A percentile compares a stretch with the other conserved stretches of the same genome.
Conservation (phyloP, 2,329 filamentous ascomycete genomes). For the Alternaria arbusti region DNA sequence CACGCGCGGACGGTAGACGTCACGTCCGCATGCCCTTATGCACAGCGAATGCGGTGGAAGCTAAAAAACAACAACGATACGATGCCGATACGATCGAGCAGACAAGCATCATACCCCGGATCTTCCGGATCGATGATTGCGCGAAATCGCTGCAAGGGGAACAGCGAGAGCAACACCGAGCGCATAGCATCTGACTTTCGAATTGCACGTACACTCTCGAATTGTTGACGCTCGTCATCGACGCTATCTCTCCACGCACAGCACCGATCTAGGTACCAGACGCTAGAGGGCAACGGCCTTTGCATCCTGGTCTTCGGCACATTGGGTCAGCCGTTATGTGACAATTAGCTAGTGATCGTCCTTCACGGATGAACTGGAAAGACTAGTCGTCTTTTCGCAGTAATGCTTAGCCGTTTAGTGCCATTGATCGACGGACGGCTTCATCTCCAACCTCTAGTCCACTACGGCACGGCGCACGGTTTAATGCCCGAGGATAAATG, state of each 20-base stretch:
- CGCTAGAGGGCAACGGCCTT: background rate
- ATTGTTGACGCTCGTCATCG: background rate
- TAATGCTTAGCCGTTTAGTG: background rate
- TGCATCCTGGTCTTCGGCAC: background rate
- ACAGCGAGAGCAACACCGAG: background rate
- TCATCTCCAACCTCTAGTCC: background rate
- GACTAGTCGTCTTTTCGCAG: background rate
- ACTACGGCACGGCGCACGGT: background rate
- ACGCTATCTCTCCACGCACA: background rate
- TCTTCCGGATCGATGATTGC: background rate
- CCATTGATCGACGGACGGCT: background rate
- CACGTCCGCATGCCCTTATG: background rate
- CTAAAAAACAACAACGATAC: background rate
- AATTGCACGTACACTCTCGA: background rate
- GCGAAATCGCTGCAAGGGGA: background rate
- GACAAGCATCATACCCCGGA: background rate
- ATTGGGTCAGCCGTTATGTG: background rate
- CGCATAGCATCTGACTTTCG: background rate
- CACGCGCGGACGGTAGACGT: background rate
- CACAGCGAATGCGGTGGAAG: too few species aligned
- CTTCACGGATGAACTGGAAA: background rate
- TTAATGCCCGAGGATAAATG: background rate
- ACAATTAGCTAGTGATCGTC: background rate
- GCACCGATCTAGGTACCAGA: background rate
- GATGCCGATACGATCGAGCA: background rate